These are phyloP conservation scores for Sphaerobolus stellatus DNA, from an alignment of 1,284 basidiomycete species.

Conservation along the genomic window DNA sequence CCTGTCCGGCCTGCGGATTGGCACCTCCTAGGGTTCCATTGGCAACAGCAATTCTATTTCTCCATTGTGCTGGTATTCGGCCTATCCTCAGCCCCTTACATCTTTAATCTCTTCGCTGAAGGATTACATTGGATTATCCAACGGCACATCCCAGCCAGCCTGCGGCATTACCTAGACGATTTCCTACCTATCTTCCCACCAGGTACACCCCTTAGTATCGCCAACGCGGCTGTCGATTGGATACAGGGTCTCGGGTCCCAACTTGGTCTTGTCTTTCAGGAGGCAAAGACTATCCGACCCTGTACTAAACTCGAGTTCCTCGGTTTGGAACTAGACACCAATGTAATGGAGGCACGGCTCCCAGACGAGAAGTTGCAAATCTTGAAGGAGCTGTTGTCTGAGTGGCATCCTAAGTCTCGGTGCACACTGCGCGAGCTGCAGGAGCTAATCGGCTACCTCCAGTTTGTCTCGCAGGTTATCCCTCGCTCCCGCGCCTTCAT, in stretches of 20 bases:
- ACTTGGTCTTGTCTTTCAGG: slow-evolving; percentile 30
- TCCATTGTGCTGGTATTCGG: slow-evolving; percentile 28
- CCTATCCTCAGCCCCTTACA: slow-evolving; percentile 31
- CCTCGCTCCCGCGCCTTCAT: slow-evolving; percentile 30
- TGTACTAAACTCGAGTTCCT: slow-evolving; percentile 28
- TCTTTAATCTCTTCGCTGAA: slow-evolving; percentile 41
- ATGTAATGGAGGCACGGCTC: slow-evolving; percentile 32
- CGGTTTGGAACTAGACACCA: slow-evolving; percentile 32
- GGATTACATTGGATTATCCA: slow-evolving; percentile 38
- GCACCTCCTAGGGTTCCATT: slow-evolving; percentile 35
- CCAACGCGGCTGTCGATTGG: slow-evolving; percentile 24
- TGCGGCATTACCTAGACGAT: slow-evolving; percentile 34
- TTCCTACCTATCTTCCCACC: slow-evolving; percentile 26
- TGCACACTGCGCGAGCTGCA: slow-evolving; percentile 17
- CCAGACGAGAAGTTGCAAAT: slow-evolving; percentile 15
- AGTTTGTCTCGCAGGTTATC: slow-evolving; percentile 31
- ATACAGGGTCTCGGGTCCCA: slow-evolving; percentile 20
- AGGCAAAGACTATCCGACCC: slow-evolving; percentile 26
- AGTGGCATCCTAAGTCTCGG: slow-evolving; percentile 14
- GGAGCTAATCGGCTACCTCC: slow-evolving; percentile 19
- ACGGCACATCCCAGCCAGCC: slow-evolving; percentile 22
- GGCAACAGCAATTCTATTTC: slow-evolving; percentile 31
- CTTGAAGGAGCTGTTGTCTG: slow-evolving; percentile 4
- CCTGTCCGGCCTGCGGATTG: slow-evolving; percentile 32
- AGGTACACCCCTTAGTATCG: not conserved